phyloP scores from a whole-genome alignment of 2,329 filamentous ascomycete genomes.

The Cytospora mali region DNA sequence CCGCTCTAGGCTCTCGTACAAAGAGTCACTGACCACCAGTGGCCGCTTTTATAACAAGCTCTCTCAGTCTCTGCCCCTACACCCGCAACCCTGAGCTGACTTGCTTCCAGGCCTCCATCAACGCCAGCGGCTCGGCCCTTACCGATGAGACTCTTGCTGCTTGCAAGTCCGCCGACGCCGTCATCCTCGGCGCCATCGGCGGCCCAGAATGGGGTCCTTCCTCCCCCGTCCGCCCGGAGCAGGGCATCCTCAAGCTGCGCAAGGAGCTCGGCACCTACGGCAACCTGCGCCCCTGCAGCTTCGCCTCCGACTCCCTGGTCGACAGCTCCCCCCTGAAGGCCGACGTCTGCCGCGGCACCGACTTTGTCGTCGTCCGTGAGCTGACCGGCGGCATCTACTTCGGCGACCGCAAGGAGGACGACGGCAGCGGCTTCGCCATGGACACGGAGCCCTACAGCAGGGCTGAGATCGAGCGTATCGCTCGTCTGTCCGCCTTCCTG shows the following conservation, averaged over 20 bases:
- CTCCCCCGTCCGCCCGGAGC: constrained; percentile 78
- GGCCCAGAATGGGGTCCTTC: constrained; percentile 97
- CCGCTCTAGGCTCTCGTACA: neutral
- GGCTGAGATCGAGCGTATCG: constrained; percentile 84
- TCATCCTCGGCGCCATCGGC: constrained; percentile 90
- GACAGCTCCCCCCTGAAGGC: constrained; percentile 86
- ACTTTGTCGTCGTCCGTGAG: constrained; percentile 93
- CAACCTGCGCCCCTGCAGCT: constrained; percentile 95
- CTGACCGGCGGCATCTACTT: constrained; percentile 95
- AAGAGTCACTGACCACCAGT: neutral
- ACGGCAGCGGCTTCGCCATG: constrained; percentile 72
- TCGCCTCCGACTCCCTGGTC: constrained; percentile 84
- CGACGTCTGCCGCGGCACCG: constrained; percentile 79
- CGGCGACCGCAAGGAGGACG: constrained; percentile 80
- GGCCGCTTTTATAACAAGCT: neutral
- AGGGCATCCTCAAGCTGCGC: constrained; percentile 86
- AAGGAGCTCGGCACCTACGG: constrained; percentile 94
- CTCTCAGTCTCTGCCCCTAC: neutral
- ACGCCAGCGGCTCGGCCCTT: constrained; percentile 75
- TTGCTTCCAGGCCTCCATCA: constrained; percentile 76
- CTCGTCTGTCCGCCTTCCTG: constrained; percentile 77
- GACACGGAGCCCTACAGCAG: constrained; percentile 89
- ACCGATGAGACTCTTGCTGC: constrained; percentile 82
- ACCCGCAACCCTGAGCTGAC: constrained; percentile 15
- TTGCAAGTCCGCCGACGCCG: constrained; percentile 83